Base-by-base conservation (phyloP, 2,329 filamentous ascomycete genomes). In the Stagonosporopsis chrysanthemi region DNA sequence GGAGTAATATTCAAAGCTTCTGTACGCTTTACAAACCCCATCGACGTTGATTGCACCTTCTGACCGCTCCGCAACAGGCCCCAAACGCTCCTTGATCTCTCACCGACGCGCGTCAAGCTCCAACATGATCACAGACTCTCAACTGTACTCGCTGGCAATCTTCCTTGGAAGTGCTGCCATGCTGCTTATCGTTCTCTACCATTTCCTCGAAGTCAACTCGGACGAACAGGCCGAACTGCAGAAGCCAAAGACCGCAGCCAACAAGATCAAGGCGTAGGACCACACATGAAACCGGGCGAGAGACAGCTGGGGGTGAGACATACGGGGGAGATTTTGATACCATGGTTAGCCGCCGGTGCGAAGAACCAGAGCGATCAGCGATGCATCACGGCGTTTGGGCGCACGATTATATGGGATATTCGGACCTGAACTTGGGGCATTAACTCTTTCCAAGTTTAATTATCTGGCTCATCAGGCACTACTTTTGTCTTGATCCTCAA, bases 151-250 rank as follows among this genome's bases (percentile, higher is more conserved):
- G 62, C 86, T 99, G 28, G 93, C 95, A 77, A 88, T 98, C 77
- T 94, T 97, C 77, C 90, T 99, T 58, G 95, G 95, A 80, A 90
- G 88, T 52, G 86, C 88, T 38, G 88, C 94, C 62, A 94, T 98
- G 91, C 82, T 97, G 41, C 84, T 99, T 61, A 97, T 98, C 65
- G 88, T 99, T 28, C 80, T 96, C 26, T 98, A 99, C 80, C 92
- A 98, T 78, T 98, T 96, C 80, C 88, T 99, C 70, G 94, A 98
- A 77, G 86, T 97, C 81, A 98, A 99, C 74, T 86, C 91, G n/a
- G 82, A 84, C 64, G 84, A 88, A 56, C 69, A 76, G 50, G 65
- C 65, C 24, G 55, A 64, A 19, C 61, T 63, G 17, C 63, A 70
- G 57, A 73, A 75, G 56, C 61, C 67, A 24, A 73, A 69, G 52